Conservation (phyloP, 352 stramenopile genomes). For the Phytophthora pseudosyringae region DNA sequence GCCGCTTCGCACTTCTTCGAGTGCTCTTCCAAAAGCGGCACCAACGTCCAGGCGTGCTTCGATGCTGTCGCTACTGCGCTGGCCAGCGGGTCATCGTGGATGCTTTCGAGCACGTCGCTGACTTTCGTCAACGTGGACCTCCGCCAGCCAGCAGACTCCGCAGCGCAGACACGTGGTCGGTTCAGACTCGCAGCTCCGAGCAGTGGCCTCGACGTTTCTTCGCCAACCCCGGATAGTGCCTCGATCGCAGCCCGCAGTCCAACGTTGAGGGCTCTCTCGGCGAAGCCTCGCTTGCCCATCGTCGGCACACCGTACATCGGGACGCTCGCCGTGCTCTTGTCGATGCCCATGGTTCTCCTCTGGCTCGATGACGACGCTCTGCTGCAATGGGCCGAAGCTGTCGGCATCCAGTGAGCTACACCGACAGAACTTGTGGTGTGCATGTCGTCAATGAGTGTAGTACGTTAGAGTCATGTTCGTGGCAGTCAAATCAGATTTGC, state of each 20-base stretch:
- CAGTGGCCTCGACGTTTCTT: slow-evolving; percentile 5
- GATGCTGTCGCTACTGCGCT: slow-evolving; percentile 21
- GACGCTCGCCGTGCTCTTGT: slow-evolving; percentile 12
- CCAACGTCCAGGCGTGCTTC: slow-evolving; percentile 24
- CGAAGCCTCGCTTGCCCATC: background rate
- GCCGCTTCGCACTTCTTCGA: slow-evolving; percentile 36
- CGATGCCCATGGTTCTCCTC: slow-evolving; percentile 19
- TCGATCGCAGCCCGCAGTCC: slow-evolving; percentile 8
- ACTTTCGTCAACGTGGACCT: background rate
- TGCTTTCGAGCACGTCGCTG: background rate
- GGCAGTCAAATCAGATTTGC: slow-evolving; percentile 9
- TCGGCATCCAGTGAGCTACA: slow-evolving; percentile 3
- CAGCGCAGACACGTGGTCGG: background rate
- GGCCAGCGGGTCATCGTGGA: slow-evolving; percentile 2
- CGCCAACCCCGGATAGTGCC: background rate
- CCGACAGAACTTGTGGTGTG: no score
- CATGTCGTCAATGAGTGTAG: no score
- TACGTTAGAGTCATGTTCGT: background rate
- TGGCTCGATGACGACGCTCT: slow-evolving; percentile 29
- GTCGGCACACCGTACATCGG: slow-evolving; percentile 13
- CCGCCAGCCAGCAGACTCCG: background rate
- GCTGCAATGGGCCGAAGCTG: slow-evolving; percentile 13
- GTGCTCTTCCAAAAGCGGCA: slow-evolving; percentile 20
- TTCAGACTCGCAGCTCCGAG: slow-evolving; percentile 11
- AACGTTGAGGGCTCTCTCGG: slow-evolving; percentile 7